A percentile compares a stretch with the other conserved stretches of the same genome.
Conservation (phyloP, 1,139 yeast genomes). For the Magnusiomyces paraingens region DNA sequence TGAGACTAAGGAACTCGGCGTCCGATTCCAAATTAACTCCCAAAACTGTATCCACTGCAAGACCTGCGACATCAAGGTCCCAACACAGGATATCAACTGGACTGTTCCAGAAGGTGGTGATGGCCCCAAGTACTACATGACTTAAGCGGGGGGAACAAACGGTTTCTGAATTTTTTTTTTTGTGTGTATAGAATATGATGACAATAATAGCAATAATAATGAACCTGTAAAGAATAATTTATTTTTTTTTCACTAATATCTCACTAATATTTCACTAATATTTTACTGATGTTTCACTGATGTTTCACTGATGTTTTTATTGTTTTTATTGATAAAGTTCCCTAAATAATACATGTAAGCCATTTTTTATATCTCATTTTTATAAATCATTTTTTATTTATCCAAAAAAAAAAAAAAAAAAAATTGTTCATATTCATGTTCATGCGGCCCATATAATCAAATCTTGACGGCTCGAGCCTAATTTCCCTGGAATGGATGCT, state of each 20-base stretch:
- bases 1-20: conserved; percentile 49
- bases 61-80: conserved; percentile 95
- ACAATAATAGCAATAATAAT: no score
- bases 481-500: no score
- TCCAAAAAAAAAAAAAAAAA: background rate
- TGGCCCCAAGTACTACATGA: conserved; percentile 89
- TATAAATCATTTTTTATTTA: background rate
- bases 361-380: no score
- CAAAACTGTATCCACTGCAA: conserved; percentile 98
- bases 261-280: no score
- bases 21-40: conserved; percentile 82
- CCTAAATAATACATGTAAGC: background rate
- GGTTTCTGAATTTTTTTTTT: no score
- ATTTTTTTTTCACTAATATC: background rate
- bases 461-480: background rate
- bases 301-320: no score
- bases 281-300: no score
- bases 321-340: no score
- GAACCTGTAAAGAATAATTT: background rate
- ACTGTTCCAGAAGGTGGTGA: conserved; percentile 97
- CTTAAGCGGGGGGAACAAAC: no score
- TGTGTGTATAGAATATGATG: background rate
- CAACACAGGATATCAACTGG: conserved; percentile 92
- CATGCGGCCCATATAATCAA: background rate
- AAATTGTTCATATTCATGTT: background rate